Evolutionary conservation across 208 protist species (phyloP), one percentile per base, ranked within the genome.

Genomic region (Kentomonas sorsogonicus): DNA sequence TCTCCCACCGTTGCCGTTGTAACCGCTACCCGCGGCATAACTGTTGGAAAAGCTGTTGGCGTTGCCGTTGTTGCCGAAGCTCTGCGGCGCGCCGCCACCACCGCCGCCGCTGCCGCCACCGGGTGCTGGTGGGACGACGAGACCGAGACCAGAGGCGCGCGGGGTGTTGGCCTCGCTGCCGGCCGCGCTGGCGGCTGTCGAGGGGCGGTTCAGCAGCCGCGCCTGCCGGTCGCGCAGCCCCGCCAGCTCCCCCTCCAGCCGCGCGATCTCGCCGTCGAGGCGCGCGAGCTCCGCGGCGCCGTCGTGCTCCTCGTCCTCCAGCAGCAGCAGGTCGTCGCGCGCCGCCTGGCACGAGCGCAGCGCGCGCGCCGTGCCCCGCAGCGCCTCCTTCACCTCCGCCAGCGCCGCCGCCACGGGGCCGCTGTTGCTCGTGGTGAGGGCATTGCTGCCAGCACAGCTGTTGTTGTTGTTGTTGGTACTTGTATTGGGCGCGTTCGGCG

Each of bases 241-340:
- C 7, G 36, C 34, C 61, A 86, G 89, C 10, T 53, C 27, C 36
- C 51, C 55, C 63, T 93, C 79, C 23, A 93, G 43, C 45, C 59
- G 55, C 1, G 31, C 41, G 23, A 89, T 84, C 25, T 39, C 10
- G 3, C 38, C 61, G 43, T 93, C 86, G 3, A 75, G 53, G 39
- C 66, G 63, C 20, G n/a, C 51, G 10, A 88, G 52, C 54, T 66
- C 65, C 11, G 15, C 26, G 5, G 57, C 72, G 3, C 58, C 50
- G 64, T 93, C 77, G 60, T 83, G 57, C 47, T 86, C 70, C 62
- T 89, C 86, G 54, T 88, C 79, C 55, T 93, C 80, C 13, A 73
- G 55, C 5, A 89, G 60, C 20, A 93, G 51, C 20, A 89, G 50
- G 25, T 93, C 82, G 34, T 93, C 82, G 27, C 82, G 79, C 9